A percentile compares a stretch with the other conserved stretches of the same genome.
Conservation (phyloP, 805 yeast genomes). For the Kluyveromyces wickerhamii region DNA sequence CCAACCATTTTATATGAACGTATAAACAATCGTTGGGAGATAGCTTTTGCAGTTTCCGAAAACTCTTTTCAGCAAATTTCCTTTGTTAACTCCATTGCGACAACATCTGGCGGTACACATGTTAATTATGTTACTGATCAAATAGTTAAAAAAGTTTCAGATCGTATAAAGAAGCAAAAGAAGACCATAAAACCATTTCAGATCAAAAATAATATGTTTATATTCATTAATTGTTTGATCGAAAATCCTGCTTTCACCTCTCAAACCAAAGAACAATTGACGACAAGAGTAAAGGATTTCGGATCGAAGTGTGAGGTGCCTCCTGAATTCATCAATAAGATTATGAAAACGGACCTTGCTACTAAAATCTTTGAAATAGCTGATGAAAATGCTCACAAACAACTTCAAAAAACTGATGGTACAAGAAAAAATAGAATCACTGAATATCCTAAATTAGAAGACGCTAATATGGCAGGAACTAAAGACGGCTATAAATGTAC, state of each 20-base stretch:
- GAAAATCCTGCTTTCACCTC: conserved; percentile 97
- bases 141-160: conserved; percentile 68
- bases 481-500: conserved; percentile 89
- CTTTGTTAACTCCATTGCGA: conserved; percentile 95
- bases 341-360: conserved; percentile 63
- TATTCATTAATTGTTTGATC: conserved; percentile 84
- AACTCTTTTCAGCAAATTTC: conserved; percentile 89
- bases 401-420: conserved; percentile 84
- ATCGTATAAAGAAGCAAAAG: conserved; percentile 51
- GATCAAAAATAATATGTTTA: conserved; percentile 80
- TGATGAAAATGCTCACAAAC: conserved; percentile 81
- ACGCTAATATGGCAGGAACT: conserved; percentile 95
- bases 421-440: conserved; percentile 75
- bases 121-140: conserved; percentile 81
- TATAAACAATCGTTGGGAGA: conserved; percentile 86
- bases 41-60: conserved; percentile 91
- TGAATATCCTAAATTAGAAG: conserved; percentile 82
- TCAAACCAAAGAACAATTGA: conserved; percentile 92
- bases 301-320: conserved; percentile 78
- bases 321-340: conserved; percentile 65
- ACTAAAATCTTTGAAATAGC: conserved; percentile 72
- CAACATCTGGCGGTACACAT: conserved; percentile 96
- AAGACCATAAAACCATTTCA: conserved; percentile 81
- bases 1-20: conserved; percentile 72
- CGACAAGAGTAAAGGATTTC: conserved; percentile 81